Base-by-base conservation (phyloP, 192 early-diverging fungal genomes). In the Coemansia reversa region DNA sequence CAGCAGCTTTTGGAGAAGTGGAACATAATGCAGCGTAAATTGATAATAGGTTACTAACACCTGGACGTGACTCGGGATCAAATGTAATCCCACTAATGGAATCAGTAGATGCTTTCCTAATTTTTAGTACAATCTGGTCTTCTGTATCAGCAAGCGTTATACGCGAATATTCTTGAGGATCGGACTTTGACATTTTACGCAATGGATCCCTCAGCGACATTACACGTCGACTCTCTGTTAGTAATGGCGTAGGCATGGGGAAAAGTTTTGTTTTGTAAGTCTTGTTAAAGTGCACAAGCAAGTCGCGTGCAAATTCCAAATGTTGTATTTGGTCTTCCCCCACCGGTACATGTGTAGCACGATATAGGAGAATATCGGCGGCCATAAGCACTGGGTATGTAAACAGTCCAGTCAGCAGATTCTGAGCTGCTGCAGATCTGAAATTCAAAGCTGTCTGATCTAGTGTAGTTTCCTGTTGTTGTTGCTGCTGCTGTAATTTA, bases 261-360 rank as follows among this genome's bases (percentile, higher is more conserved):
- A 96, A 95, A 19, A 90, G 55, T 1, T 67, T 65, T 22, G 65
- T 73, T 51, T 85, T 81, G 71, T 84, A 91, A 0, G 66, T 83
- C 24, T 88, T 88, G 84, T 96, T 96, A 67, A 94, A 92, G 29
- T 84, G 84, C 9, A 70, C 51, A 1, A 86, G 90, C 49, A 93
- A 84, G 72, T 93, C 92, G n/a, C 87, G 84, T 0, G 93, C 83
- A 27, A 98, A 75, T 66, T 98, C 92, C 42, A 98, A 62, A 65
- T 98, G 95, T 70, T 96, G 95, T 9, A 89, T 63, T 62, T 98
- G 94, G 76, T 98, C 95, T 51, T 93, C 93, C 29, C 95, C 95
- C 7, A 98, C 90, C 0, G 95, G 95, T 8, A 98, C 87, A 55
- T 94, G 84, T 5, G 90, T 91, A 0, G 93, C 88, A 16, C 45